These are phyloP conservation scores for Dorcoceras hygrometricum DNA, from an alignment of 257 asterid genomes.

Conservation along the genomic window DNA sequence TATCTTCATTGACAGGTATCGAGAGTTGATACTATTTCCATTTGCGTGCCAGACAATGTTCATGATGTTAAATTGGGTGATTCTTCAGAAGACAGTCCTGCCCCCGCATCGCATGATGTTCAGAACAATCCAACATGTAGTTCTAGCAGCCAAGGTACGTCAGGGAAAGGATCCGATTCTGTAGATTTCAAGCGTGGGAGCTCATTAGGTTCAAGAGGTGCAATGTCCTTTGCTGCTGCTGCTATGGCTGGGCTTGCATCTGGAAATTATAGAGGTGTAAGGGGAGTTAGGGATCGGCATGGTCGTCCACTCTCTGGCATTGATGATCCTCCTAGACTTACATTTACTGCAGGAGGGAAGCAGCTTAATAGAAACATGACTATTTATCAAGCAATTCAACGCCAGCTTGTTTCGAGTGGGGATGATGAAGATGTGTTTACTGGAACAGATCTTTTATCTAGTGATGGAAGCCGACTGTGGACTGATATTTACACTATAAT, in stretches of 20 bases:
- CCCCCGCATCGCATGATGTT: conserved; percentile 48
- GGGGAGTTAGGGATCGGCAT: conserved; percentile 70
- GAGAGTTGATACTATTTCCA: conserved; percentile 66
- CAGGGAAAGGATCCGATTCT: conserved; percentile 49
- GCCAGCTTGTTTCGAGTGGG: conserved; percentile 79
- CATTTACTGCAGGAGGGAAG: conserved; percentile 81
- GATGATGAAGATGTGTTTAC: conserved; percentile 75
- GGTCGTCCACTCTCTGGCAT: conserved; percentile 62
- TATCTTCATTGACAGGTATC: conserved; percentile 54
- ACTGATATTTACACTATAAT: conserved; percentile 81
- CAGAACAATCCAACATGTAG: conserved; percentile 60
- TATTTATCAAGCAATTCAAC: conserved; percentile 89
- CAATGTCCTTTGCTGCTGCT: conserved; percentile 98
- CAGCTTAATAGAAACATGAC: conserved; percentile 78
- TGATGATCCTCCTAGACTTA: conserved; percentile 56
- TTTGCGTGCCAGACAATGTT: conserved; percentile 77
- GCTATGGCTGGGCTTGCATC: conserved; percentile 97
- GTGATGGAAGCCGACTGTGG: conserved; percentile 89
- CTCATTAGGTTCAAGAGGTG: conserved; percentile 86
- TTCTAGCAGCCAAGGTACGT: conserved; percentile 70
- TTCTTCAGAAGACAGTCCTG: conserved; percentile 54
- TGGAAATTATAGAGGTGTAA: conserved; percentile 69
- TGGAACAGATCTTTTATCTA: conserved; percentile 71
- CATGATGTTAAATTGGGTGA: conserved; percentile 91
- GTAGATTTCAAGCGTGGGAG: conserved; percentile 70